Evolutionary conservation across 1,284 basidiomycete species (phyloP).

Genomic region (Apiotrichum montevideense): DNA sequence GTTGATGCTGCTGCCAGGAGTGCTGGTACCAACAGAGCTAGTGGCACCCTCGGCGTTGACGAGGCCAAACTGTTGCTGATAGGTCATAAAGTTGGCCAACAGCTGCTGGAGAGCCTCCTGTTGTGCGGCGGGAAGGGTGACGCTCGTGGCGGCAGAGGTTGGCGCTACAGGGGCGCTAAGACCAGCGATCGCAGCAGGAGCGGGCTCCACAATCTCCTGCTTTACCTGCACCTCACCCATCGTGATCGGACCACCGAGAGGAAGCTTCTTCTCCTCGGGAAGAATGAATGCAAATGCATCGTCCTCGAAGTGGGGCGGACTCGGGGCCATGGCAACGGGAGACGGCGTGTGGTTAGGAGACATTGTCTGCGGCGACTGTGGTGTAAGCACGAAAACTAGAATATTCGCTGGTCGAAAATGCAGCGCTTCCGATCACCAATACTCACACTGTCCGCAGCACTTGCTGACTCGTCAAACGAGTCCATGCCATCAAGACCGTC

Average conservation of each 20-base stretch:
- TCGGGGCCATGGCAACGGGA: slow-evolving; percentile 20
- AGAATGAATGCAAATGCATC: slow-evolving; percentile 28
- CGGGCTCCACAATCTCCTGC: slow-evolving; percentile 35
- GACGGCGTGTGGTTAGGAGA: slow-evolving; percentile 42
- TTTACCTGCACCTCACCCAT: slow-evolving; percentile 27
- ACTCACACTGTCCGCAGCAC: slow-evolving; percentile 27
- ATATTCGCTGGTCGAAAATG: neutral
- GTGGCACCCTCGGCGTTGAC: slow-evolving; percentile 5
- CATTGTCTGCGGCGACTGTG: slow-evolving; percentile 35
- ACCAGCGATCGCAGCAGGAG: neutral
- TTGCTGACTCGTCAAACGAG: slow-evolving; percentile 16
- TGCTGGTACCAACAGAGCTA: neutral
- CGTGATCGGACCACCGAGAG: slow-evolving; percentile 1
- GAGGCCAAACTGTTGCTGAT: slow-evolving; percentile 31
- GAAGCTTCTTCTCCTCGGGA: slow-evolving; percentile 20
- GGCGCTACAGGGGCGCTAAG: neutral
- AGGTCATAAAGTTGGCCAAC: slow-evolving; percentile 32
- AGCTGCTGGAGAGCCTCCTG: slow-evolving; percentile 39
- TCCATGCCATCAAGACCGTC: slow-evolving; percentile 12
- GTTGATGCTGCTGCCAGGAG: slow-evolving; percentile 15
- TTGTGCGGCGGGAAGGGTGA: slow-evolving; percentile 32
- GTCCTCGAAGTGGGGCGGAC: slow-evolving; percentile 20
- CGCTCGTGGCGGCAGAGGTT: neutral
- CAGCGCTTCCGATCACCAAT: neutral
- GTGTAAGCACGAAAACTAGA: slow-evolving; percentile 16